Evolutionary conservation across 1,139 yeast genomes (phyloP), one percentile per base, ranked within the genome.

Genomic region (Protomyces inundatus): DNA sequence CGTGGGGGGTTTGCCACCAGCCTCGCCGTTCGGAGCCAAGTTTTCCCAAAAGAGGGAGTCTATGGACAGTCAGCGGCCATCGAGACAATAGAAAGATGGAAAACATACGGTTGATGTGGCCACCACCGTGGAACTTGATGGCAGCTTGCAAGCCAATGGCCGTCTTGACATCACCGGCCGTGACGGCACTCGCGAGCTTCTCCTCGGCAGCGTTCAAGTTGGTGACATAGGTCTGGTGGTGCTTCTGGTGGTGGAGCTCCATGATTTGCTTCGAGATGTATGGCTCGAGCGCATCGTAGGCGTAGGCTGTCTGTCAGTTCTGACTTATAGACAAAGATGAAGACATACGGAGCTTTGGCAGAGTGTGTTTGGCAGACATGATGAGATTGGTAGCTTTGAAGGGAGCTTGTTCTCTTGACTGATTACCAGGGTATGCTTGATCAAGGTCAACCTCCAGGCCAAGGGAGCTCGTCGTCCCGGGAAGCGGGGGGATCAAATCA

Each of bases 101-200:
- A 23, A 14, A 36, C 46, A 6, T 80, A 77, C 90, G 97, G 83
- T 90, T 90, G 72, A 86, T 80, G 81, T 83, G 89, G 35, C 98
- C 98, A 75, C 98, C 98, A 69, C 96, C 97, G 76, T 90, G 93
- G 84, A 91, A 91, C 76, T 88, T 90, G 79, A 91, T 85, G 72
- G 83, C 81, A 71, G 88, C 88, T 75, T 88, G 90, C 73, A 90
- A 81, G 66, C 78, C 79, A 72, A 84, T 86, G 71, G 88, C 81
- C 65, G 87, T 79, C 73, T 84, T 84, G 75, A 84, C 81, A 70
- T 88, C 89, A 66, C 87, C 84, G 68, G 81, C 81, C 63, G 80
- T 78, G 71, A 83, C 77, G 64, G 97, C 93, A 72, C 84, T 90
- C 50, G 84, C 83, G 64, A 84, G 81, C 76, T 88, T 87, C 76